These are phyloP conservation scores for Coniochaeta hoffmannii DNA, from an alignment of 2,329 filamentous ascomycete species.

Conservation along the genomic window DNA sequence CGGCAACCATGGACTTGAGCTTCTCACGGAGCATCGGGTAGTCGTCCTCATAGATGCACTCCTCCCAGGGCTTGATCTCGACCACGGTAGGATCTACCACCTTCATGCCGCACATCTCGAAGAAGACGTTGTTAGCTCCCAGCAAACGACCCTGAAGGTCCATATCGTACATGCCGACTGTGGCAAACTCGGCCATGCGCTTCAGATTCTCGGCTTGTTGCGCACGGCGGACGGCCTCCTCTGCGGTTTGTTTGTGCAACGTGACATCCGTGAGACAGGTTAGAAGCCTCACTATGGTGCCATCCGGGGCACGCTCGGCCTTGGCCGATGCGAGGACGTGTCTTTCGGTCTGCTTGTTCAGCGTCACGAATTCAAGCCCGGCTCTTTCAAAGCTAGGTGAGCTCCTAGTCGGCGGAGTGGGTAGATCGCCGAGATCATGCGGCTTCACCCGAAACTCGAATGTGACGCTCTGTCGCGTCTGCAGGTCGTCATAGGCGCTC, in stretches of 20 bases:
- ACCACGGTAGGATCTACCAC: conserved; percentile 30
- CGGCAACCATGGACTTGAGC: conserved; percentile 29
- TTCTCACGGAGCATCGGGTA: conserved; percentile 29
- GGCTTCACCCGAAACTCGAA: conserved; percentile 39
- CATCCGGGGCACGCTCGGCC: conserved; percentile 35
- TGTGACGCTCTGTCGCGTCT: conserved; percentile 28
- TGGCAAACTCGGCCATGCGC: conserved; percentile 45
- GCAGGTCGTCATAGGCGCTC: conserved; percentile 33
- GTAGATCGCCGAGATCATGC: conserved; percentile 13
- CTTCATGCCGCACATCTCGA: conserved; percentile 41
- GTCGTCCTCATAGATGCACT: conserved; percentile 38
- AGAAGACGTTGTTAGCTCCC: conserved; percentile 46
- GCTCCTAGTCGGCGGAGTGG: conserved; percentile 19
- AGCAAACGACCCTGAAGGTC: conserved; percentile 40
- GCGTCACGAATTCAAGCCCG: conserved; percentile 22
- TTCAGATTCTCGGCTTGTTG: conserved; percentile 46
- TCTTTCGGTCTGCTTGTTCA: conserved; percentile 26
- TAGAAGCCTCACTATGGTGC: conserved; percentile 35
- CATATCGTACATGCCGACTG: conserved; percentile 49
- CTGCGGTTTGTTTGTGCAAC: conserved; percentile 38
- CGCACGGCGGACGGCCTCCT: conserved; percentile 39
- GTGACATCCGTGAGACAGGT: conserved; percentile 46
- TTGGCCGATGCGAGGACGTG: conserved; percentile 40
- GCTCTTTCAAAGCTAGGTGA: conserved; percentile 29
- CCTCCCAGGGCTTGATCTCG: conserved; percentile 35